Percentiles rank a stretch among this genome's conserved stretches.
These are phyloP conservation scores for Fusarium newnesense DNA, from an alignment of 2,329 filamentous ascomycete species.

Conservation along the genomic window DNA sequence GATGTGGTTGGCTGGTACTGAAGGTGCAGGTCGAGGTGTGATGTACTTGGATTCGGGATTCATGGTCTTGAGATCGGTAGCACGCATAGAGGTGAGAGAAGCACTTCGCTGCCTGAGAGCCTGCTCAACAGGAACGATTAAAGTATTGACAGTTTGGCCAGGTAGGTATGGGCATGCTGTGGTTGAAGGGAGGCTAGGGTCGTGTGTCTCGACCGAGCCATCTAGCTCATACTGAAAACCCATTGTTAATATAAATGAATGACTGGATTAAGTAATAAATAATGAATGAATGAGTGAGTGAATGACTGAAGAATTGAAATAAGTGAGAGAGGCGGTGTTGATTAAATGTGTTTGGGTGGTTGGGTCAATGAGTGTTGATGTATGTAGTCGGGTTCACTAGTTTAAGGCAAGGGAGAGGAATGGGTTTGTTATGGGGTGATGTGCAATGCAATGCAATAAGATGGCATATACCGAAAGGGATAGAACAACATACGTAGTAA, in stretches of 20 bases:
- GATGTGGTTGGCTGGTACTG: conserved; percentile 37
- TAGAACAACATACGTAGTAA: conserved; percentile 79
- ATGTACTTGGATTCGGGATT: conserved; percentile 81
- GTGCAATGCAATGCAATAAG: conserved; percentile 4
- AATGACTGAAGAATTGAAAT: conserved; percentile 12
- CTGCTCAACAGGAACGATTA: conserved; percentile 81
- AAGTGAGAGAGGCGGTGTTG: conserved; percentile 29
- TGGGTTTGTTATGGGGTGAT: conserved; percentile 22
- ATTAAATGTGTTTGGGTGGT: conserved; percentile 30
- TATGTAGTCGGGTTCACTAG: conserved; percentile 22
- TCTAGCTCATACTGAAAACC: conserved; percentile 80
- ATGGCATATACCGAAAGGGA: conserved; percentile 27
- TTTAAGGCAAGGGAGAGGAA: conserved; percentile 36
- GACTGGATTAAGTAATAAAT: conserved; percentile 7
- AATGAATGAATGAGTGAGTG: neutral
- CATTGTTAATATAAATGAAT: conserved; percentile 40
- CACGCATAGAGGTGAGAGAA: conserved; percentile 70
- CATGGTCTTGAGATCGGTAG: conserved; percentile 75
- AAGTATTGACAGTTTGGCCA: conserved; percentile 85
- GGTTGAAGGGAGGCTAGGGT: conserved; percentile 77
- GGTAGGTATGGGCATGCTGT: conserved; percentile 86
- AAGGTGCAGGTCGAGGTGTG: conserved; percentile 70
- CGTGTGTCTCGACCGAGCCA: conserved; percentile 79
- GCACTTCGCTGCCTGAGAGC: conserved; percentile 69
- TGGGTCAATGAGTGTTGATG: conserved; percentile 22